phyloP scores from a whole-genome alignment of 83 land plant species.

The Picea abies region DNA sequence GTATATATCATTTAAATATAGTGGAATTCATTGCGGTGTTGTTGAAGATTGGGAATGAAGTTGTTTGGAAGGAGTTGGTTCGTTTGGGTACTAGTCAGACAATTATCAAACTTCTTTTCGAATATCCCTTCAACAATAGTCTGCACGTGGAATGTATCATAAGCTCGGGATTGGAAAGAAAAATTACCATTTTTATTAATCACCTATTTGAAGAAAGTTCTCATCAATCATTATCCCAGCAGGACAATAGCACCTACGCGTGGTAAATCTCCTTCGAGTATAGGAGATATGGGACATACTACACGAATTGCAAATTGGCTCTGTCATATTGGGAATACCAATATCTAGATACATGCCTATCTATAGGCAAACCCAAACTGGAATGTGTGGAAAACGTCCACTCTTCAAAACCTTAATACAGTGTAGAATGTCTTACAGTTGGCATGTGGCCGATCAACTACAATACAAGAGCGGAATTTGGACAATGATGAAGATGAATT shows the following conservation, averaged over 20 bases:
- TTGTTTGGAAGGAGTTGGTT: conserved; percentile 71
- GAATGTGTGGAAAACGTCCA: no score
- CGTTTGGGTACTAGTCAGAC: conserved; percentile 68
- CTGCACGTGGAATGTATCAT: conserved; percentile 89
- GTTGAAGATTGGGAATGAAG: conserved; percentile 67
- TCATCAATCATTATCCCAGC: conserved; percentile 34
- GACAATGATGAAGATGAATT: no score
- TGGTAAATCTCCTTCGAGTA: conserved; percentile 70
- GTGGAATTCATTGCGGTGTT: conserved; percentile 87
- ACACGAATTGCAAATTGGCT: conserved; percentile 88
- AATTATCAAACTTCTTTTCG: conserved; percentile 76
- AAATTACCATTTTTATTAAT: conserved; percentile 48
- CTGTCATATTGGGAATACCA: conserved; percentile 55
- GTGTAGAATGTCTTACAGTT: no score
- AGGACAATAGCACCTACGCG: conserved; percentile 67
- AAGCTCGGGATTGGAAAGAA: conserved; percentile 80
- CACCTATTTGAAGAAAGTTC: conserved; percentile 66
- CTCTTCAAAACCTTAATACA: no score
- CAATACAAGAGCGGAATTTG: no score
- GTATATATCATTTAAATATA: conserved; percentile 71
- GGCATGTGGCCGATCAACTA: no score
- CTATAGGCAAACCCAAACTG: conserved; percentile 53
- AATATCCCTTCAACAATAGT: conserved; percentile 94
- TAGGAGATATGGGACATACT: conserved; percentile 88
- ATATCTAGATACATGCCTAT: conserved; percentile 48